Base-by-base conservation (phyloP, 202 grass and related monocot species). In the Panicum hallii region DNA sequence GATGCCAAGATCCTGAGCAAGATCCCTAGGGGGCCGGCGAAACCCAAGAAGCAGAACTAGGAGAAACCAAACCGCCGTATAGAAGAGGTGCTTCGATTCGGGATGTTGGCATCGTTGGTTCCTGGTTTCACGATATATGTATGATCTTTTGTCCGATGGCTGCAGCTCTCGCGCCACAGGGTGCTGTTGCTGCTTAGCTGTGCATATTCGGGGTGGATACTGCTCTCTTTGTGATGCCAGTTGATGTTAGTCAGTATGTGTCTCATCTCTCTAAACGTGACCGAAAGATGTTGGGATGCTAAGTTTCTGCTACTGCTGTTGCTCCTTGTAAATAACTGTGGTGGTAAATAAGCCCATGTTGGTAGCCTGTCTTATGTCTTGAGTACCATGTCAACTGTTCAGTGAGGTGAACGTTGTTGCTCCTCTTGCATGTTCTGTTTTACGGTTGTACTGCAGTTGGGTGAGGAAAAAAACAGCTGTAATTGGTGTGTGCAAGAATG, bases 1-100 rank as follows among this genome's bases (percentile, higher is more conserved):
- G 86, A 94, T 17, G 72, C 74, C n/a, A 99, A 94, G 78, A 90
- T 94, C 65, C 70, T 96, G 19, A 99, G 93, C 85, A 99, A 91
- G 87, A 99, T 99, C 68, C 96, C 93, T 0, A 89, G 79, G 63
- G 96, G 89, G 0, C 58, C 68, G 0, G 26, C 46, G 4, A 99
- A 99, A 77, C 36, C 67, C 2, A 98, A 95, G 82, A 95, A 99
- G 80, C 87, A 98, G 72, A 87, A 89, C 62, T 99, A 92, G 87
- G 86, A 52, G 10, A 26, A 69, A 20, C 19, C 15, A 26, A 74
- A 32, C 19, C 8, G 44, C 12, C 1, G 10, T 20, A 40, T 26
- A 28, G 3, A 13, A 50, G 62, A 16, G 5, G 5, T 12, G 1
- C 12, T 7, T 2, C 62, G 20, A 52, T 87, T 55, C 36, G 1